phyloP scores from a whole-genome alignment of 768 basidiomycete species.

The Dendrothele bispora region DNA sequence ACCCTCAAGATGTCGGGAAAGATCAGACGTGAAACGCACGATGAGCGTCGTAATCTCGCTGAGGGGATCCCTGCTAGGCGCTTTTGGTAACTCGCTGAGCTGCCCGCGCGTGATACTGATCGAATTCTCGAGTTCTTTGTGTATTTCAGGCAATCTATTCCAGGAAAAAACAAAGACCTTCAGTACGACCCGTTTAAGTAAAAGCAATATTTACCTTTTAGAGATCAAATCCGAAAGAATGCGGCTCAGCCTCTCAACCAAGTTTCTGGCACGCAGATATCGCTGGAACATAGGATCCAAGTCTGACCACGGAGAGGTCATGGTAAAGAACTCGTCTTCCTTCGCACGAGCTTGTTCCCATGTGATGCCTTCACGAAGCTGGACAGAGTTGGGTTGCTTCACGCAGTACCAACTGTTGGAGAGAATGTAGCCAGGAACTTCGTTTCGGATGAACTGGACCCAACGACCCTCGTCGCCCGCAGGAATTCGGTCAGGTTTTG shows the following conservation, averaged over 20 bases:
- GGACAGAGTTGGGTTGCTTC: conserved; percentile 52
- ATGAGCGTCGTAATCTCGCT: conserved; percentile 56
- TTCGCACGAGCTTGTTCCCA: conserved; percentile 60
- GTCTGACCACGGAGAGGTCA: conserved; percentile 51
- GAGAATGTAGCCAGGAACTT: conserved; percentile 46
- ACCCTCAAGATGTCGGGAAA: conserved; percentile 50
- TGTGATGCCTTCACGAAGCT: conserved; percentile 49
- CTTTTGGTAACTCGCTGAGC: conserved; percentile 39
- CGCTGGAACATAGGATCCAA: conserved; percentile 50
- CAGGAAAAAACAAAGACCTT: conserved; percentile 24
- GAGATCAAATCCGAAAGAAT: conserved; percentile 65
- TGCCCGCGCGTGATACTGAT: conserved; percentile 37
- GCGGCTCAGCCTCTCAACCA: conserved; percentile 56
- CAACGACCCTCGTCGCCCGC: conserved; percentile 54
- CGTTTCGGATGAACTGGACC: conserved; percentile 57
- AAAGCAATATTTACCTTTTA: conserved; percentile 46
- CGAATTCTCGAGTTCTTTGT: conserved; percentile 51
- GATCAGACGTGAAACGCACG: conserved; percentile 43
- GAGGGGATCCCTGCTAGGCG: conserved; percentile 55
- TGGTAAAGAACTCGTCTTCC: conserved; percentile 59
- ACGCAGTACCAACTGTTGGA: conserved; percentile 64
- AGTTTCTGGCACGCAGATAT: conserved; percentile 54
- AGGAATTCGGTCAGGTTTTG: conserved; percentile 71
- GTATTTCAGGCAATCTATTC: conserved; percentile 60
- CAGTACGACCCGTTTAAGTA: no score